Evolutionary conservation across 2,329 filamentous ascomycete genomes (phyloP), one percentile per base, ranked within the genome.

Genomic region (Colletotrichum sublineola): DNA sequence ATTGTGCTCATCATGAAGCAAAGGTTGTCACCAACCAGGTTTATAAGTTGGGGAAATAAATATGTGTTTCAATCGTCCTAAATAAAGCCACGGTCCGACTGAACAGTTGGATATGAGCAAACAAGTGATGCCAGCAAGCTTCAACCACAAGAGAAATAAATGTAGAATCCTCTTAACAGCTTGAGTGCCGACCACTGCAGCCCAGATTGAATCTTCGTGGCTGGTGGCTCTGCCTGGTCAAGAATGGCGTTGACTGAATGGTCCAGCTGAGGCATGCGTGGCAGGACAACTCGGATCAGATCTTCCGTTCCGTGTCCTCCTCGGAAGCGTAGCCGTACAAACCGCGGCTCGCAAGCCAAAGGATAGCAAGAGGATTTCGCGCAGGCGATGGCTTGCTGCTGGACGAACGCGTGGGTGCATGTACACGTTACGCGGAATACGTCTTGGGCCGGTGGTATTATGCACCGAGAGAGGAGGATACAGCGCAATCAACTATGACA

Each of bases 381-480:
- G 15, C 40, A 33, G 46, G n/a, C 29, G 15, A 31, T 52, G 36
- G 46, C 52, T n/a, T 38, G 33, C 33, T 48, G 31, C 31, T 42
- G 56, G 56, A 46, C 14, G 36, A 63, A 53, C 60, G 50, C 24
- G 62, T 56, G 62, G 50, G 62, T 29, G 50, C 44, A 14, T 33
- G 40, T 24, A 38, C 24, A 24, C 24, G 24, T 24, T 24, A 24
- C 24, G 24, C 1, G 24, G 24, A 24, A 24, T 24, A 24, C 24
- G 24, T 24, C 24, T 61, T 55, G 55, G 66, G 38, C 60, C 66
- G 66, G 69, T 55, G 29, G 63, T 24, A 31, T 24, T 57, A 67
- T 67, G 62, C 63, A 68, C 71, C 68, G 68, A 72, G 29, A 29
- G 53, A 40, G 24, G 24, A 24, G 24, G 24, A 24, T 24, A 24